These are phyloP conservation scores for Grammothele lineata DNA, from an alignment of 768 basidiomycete genomes.

Conservation along the genomic window DNA sequence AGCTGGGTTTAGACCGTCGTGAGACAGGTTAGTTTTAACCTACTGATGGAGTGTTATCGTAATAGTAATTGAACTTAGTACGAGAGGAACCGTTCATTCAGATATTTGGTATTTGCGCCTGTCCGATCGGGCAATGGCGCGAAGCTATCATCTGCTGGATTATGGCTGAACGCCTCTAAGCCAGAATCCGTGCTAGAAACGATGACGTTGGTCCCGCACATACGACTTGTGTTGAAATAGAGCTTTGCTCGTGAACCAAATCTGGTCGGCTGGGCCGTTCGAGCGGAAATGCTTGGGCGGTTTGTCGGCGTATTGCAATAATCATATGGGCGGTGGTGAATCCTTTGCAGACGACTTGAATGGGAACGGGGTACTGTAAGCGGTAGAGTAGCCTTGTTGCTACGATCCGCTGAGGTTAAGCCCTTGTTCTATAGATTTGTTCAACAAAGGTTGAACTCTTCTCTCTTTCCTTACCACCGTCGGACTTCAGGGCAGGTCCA, in stretches of 20 bases:
- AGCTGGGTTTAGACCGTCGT: conserved; percentile 81
- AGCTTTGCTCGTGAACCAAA: conserved; percentile 71
- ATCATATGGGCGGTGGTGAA: conserved; percentile 68
- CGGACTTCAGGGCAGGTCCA: conserved; percentile 40
- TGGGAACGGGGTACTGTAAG: conserved; percentile 73
- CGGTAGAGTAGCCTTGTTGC: conserved; percentile 76
- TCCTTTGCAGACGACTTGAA: conserved; percentile 79
- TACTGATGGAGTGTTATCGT: conserved; percentile 73
- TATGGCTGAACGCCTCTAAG: conserved; percentile 85
- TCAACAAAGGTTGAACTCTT: conserved; percentile 45
- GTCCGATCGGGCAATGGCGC: conserved; percentile 75
- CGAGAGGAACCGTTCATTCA: conserved; percentile 81
- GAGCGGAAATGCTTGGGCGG: conserved; percentile 51
- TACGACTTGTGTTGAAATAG: conserved; percentile 62
- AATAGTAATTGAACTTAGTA: conserved; percentile 80
- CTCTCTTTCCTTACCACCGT: conserved; percentile 29
- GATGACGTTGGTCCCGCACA: conserved; percentile 67
- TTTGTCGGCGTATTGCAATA: conserved; percentile 55
- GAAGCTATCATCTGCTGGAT: conserved; percentile 82
- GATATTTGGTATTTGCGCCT: conserved; percentile 80
- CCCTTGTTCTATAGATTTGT: conserved; percentile 69
- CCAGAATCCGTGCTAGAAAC: conserved; percentile 76
- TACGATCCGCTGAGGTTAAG: conserved; percentile 77
- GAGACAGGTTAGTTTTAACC: conserved; percentile 86
- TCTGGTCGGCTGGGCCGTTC: conserved; percentile 44